These are phyloP conservation scores for Blastobotrys malaysiensis DNA, from an alignment of 1,139 yeast species.

Conservation along the genomic window DNA sequence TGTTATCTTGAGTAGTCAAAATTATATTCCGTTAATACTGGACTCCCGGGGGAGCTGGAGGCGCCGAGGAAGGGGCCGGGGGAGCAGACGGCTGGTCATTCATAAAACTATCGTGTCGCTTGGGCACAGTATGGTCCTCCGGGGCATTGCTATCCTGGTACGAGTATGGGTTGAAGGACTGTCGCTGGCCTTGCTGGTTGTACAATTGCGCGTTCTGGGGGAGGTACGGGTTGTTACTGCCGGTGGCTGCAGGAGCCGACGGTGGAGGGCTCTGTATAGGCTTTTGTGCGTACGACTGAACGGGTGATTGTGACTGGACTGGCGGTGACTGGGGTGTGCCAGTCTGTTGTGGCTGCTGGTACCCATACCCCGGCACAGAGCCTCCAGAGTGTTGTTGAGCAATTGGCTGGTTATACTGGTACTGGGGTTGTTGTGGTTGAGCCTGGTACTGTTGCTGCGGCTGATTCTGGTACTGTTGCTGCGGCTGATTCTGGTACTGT, in stretches of 20 bases:
- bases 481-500: slow-evolving; percentile 2
- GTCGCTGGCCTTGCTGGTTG: not conserved
- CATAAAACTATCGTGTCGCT: not conserved
- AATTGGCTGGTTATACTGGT: not conserved
- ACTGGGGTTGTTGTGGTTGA: not conserved
- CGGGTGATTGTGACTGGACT: not conserved
- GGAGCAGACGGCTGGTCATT: not conserved
- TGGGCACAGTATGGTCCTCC: not conserved
- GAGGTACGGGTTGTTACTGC: not conserved
- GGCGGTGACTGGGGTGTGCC: slow-evolving; percentile 1
- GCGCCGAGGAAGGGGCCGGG: not conserved
- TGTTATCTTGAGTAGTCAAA: too few species aligned
- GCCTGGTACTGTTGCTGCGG: too few species aligned
- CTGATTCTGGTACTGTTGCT: not conserved
- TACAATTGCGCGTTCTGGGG: not conserved
- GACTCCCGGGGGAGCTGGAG: slow-evolving; percentile 1
- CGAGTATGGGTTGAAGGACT: not conserved
- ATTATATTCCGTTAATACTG: not conserved
- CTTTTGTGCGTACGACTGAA: not conserved
- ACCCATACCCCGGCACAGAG: not conserved
- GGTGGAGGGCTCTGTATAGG: not conserved
- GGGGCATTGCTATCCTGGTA: not conserved
- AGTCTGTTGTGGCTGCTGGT: not conserved
- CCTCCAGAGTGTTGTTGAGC: not conserved
- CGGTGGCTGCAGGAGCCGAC: not conserved